Percentiles rank a stretch among this genome's conserved stretches.
Conservation (phyloP, 2,329 filamentous ascomycete genomes). For the Xylariales sp. region DNA sequence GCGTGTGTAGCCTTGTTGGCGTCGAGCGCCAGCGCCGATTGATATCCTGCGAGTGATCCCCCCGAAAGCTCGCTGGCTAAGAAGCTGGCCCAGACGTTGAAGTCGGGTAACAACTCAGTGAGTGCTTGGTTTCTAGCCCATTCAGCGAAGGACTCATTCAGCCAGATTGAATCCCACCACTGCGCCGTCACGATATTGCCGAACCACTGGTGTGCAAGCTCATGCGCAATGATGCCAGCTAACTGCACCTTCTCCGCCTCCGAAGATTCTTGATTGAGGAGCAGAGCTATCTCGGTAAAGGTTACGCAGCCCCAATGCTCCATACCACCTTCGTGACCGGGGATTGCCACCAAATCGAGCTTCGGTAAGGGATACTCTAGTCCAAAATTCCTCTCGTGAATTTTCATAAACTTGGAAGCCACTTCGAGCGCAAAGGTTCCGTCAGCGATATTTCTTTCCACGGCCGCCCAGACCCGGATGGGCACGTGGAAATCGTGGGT, state of each 20-base stretch:
- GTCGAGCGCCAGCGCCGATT: conserved; percentile 49
- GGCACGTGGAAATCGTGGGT: conserved; percentile 61
- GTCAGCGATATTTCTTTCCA: conserved; percentile 55
- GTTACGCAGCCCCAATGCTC: conserved; percentile 73
- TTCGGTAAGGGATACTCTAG: conserved; percentile 66
- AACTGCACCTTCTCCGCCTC: conserved; percentile 1
- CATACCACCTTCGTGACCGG: conserved; percentile 70
- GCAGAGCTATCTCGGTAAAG: conserved; percentile 61
- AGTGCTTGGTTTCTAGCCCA: conserved; percentile 36
- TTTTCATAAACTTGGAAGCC: conserved; percentile 60
- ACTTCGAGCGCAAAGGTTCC: conserved; percentile 64
- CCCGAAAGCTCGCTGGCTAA: conserved; percentile 3
- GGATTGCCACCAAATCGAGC: conserved; percentile 75
- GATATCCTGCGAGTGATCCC: neutral
- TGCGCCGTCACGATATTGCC: conserved; percentile 73
- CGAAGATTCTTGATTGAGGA: conserved; percentile 21
- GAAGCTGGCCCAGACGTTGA: conserved; percentile 11
- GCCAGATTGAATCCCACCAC: conserved; percentile 70
- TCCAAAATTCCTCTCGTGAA: conserved; percentile 68
- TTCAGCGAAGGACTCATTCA: conserved; percentile 70
- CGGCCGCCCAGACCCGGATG: conserved; percentile 52
- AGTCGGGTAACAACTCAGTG: conserved; percentile 10
- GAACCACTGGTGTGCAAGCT: conserved; percentile 73
- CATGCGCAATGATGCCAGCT: conserved; percentile 57
- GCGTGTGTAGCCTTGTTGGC: conserved; percentile 65